phyloP scores from a whole-genome alignment of 768 basidiomycete genomes.

The Suillus cothurnatus region DNA sequence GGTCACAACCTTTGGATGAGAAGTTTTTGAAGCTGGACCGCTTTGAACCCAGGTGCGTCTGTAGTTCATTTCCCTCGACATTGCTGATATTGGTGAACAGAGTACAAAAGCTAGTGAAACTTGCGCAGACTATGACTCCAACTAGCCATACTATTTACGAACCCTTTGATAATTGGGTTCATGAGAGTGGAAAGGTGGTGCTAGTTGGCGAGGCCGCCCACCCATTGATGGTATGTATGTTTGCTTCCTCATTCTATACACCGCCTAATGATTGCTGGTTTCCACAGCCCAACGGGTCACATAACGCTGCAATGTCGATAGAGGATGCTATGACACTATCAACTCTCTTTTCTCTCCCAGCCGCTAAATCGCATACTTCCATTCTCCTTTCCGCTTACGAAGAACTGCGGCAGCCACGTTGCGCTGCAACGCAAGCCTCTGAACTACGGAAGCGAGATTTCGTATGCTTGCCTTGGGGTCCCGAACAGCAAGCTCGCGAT shows the following conservation, averaged over 20 bases:
- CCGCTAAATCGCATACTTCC: slow-evolving; percentile 44
- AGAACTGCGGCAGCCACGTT: slow-evolving; percentile 56
- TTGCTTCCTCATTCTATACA: neutral
- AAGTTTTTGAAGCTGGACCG: slow-evolving; percentile 16
- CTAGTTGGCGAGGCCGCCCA: slow-evolving; percentile 63
- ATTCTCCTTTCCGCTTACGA: slow-evolving; percentile 57
- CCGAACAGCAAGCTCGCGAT: slow-evolving; percentile 49
- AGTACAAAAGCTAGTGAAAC: slow-evolving; percentile 22
- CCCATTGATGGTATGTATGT: slow-evolving; percentile 45
- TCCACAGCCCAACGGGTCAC: slow-evolving; percentile 50
- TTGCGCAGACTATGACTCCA: slow-evolving; percentile 21
- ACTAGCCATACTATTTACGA: slow-evolving; percentile 35
- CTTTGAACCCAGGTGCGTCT: slow-evolving; percentile 26
- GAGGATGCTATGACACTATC: slow-evolving; percentile 67
- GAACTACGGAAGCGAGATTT: slow-evolving; percentile 46
- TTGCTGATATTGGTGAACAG: slow-evolving; percentile 7
- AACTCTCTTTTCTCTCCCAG: slow-evolving; percentile 54
- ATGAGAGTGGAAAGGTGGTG: slow-evolving; percentile 51
- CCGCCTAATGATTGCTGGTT: neutral
- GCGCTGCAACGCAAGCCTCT: slow-evolving; percentile 40
- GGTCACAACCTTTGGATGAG: slow-evolving; percentile 16
- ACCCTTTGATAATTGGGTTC: slow-evolving; percentile 50
- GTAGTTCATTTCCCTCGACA: neutral
- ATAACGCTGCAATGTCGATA: slow-evolving; percentile 48
- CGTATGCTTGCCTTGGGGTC: slow-evolving; percentile 44